phyloP scores from a whole-genome alignment of 306 rosid species.

The Lotus japonicus region DNA sequence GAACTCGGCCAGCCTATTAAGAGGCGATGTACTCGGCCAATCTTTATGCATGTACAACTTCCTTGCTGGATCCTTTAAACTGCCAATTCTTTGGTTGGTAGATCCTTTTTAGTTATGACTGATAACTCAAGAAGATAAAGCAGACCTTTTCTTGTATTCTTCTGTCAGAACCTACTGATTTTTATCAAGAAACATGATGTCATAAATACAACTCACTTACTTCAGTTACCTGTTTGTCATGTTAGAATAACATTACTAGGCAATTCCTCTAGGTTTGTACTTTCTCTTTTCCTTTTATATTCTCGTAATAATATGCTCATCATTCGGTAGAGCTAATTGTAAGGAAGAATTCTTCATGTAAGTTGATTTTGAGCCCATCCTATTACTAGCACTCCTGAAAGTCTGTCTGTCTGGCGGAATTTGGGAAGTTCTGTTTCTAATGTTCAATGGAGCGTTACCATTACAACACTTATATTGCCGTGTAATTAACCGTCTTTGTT shows the following conservation, averaged over 20 bases:
- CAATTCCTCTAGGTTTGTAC: neutral
- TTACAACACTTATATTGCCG: neutral
- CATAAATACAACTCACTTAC: neutral
- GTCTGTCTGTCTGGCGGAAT: neutral
- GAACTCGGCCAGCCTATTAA: no score
- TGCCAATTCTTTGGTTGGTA: neutral
- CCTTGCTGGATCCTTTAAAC: neutral
- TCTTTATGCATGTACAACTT: neutral
- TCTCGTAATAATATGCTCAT: neutral
- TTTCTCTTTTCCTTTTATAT: neutral
- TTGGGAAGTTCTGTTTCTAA: neutral
- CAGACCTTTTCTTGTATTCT: neutral
- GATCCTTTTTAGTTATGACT: neutral
- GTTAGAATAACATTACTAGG: neutral
- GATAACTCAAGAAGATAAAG: neutral
- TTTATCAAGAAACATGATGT: neutral
- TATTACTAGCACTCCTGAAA: neutral
- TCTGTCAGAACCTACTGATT: neutral
- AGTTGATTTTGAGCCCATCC: neutral
- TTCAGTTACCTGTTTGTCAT: neutral
- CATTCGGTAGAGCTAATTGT: neutral
- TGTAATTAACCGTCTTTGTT: neutral
- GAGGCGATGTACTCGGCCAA: no score
- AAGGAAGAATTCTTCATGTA: neutral
- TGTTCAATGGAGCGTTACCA: constrained; percentile 2